Base-by-base conservation (phyloP, 805 yeast genomes). In the Cyberlindnera galapagoensis region DNA sequence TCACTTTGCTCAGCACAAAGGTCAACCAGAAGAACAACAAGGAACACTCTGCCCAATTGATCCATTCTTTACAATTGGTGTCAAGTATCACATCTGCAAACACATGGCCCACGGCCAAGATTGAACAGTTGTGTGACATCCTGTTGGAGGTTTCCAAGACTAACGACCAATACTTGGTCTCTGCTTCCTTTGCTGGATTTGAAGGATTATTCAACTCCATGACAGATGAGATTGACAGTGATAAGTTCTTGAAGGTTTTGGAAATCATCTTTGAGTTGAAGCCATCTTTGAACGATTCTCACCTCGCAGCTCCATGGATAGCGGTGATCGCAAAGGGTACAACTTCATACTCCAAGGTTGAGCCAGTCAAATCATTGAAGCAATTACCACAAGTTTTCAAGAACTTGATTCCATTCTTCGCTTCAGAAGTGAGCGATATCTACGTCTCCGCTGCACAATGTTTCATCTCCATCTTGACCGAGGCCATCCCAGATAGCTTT, bases 301-400 rank as follows among this genome's bases (percentile, higher is more conserved):
- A 86, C 54, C 68, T 92, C 44, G 86, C 90, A 3, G 95, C 94
- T 10, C 74, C 96, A 9, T 92, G 98, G 98, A 69, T 87, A 25
- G 95, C 97, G 2, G 94, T 88, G 14, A 72, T 90, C 27, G 92
- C 96, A 7, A 87, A 86, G 49, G 94, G 90, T 28, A 62, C 73
- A 28, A 59, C 69, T 4, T 62, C 80, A 1, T 76, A 71, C 43
- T 58, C 81, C 5, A 56, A 55, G n/a, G 60, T 71, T 26, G 71
- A 74, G 35, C 68, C 77, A 6, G 43, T 61, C 12, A 59, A 64
- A 24, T 76, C 83, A 33, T 52, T 87, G 21, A 44, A 57, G 19
- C 74, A 71, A 43, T 51, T 83, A 7, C 80, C 86, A 8, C 59
- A 60, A 16, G 56, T 75, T n/a, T 68, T 79, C 46, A 57, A 70